Conservation (phyloP, 2,329 filamentous ascomycete genomes). For the Penicillium capsulatum region DNA sequence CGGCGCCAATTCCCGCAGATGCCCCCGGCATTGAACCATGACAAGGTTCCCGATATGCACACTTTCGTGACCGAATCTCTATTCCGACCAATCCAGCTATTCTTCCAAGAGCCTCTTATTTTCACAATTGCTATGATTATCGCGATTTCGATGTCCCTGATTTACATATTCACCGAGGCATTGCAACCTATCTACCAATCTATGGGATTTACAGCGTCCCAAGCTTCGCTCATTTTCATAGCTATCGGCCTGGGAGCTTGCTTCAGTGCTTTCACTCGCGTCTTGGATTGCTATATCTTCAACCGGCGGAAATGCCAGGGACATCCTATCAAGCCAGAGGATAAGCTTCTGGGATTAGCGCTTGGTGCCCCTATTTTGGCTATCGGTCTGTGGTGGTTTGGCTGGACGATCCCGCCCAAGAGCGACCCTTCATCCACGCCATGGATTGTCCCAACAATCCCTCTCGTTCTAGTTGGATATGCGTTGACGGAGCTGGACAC, state of each 20-base stretch:
- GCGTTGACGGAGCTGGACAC: slow-evolving; percentile 47
- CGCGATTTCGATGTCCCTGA: slow-evolving; percentile 40
- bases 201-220: slow-evolving; percentile 31
- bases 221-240: slow-evolving; percentile 42
- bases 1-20: slow-evolving; percentile 16
- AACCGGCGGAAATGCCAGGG: slow-evolving; percentile 19
- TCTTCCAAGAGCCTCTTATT: slow-evolving; percentile 47
- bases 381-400: slow-evolving; percentile 47
- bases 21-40: slow-evolving; percentile 35
- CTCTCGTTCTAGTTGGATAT: slow-evolving; percentile 46
- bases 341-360: slow-evolving; percentile 47
- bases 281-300: slow-evolving; percentile 40
- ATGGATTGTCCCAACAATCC: slow-evolving; percentile 42
- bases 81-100: slow-evolving; percentile 39
- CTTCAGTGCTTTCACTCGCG: slow-evolving; percentile 42
- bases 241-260: slow-evolving; percentile 40
- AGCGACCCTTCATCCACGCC: slow-evolving; percentile 22
- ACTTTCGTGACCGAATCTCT: slow-evolving; percentile 38
- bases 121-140: slow-evolving; percentile 41
- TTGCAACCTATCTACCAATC: slow-evolving; percentile 40
- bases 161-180: slow-evolving; percentile 49
- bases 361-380: slow-evolving; percentile 46
- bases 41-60: slow-evolving; percentile 33
- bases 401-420: slow-evolving; percentile 46
- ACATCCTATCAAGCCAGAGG: slow-evolving; percentile 38